These are phyloP conservation scores for Ogataea methylovora DNA, from an alignment of 805 yeast genomes.

Conservation along the genomic window DNA sequence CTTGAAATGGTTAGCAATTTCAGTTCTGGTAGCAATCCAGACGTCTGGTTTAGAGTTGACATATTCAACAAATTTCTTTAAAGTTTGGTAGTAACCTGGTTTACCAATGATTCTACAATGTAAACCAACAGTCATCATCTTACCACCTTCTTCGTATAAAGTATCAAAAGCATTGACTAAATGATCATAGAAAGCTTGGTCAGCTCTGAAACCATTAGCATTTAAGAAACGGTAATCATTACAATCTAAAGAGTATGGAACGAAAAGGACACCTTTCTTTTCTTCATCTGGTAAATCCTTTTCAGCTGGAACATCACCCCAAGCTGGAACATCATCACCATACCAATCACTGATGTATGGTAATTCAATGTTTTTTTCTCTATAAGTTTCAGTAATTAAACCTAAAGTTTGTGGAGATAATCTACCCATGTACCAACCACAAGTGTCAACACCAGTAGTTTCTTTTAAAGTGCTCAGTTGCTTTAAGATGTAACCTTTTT, in stretches of 20 bases:
- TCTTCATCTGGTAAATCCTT: constrained; percentile 8
- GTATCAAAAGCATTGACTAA: constrained; percentile 29
- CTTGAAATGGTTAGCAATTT: constrained; percentile 24
- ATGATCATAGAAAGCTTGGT: constrained; percentile 19
- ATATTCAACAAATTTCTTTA: constrained; percentile 28
- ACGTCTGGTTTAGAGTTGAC: constrained; percentile 25
- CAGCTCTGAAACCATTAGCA: constrained; percentile 18
- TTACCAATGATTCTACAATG: constrained; percentile 29
- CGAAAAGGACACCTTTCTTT: constrained; percentile 19
- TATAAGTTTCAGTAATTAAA: constrained; percentile 26
- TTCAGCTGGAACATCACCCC: constrained; percentile 25
- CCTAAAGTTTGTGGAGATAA: constrained; percentile 24
- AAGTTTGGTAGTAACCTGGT: constrained; percentile 28
- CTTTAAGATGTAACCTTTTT: constrained; percentile 23
- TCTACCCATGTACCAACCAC: constrained; percentile 31
- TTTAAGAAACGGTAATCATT: constrained; percentile 19
- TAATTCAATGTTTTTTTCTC: constrained; percentile 24
- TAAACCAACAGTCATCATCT: constrained; percentile 30
- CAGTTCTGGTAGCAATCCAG: constrained; percentile 29
- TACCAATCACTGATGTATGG: constrained; percentile 28
- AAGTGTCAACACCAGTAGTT: constrained; percentile 26
- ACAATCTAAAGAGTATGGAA: constrained; percentile 19
- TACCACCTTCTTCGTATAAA: constrained; percentile 27
- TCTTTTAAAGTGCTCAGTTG: constrained; percentile 23
- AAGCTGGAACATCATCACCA: constrained; percentile 29